Conservation (phyloP, 768 basidiomycete species). For the Boletus huronensis region DNA sequence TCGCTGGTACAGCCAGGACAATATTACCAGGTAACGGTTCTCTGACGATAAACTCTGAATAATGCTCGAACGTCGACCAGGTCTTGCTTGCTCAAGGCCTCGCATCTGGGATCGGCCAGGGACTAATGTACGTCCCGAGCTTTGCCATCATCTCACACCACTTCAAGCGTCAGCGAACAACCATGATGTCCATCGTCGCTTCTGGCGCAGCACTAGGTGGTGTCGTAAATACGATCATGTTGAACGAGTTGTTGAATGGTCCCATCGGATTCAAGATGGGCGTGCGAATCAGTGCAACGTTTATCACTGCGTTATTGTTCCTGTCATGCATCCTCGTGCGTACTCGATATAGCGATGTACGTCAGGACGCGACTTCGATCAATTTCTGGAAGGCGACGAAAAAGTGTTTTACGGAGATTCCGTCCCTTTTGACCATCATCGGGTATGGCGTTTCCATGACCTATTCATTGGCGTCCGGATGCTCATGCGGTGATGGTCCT, state of each 20-base stretch:
- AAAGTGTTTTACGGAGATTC: constrained; percentile 24
- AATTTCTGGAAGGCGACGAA: constrained; percentile 16
- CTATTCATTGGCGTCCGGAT: background rate
- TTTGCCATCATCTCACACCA: constrained; percentile 42
- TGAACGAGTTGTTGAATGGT: constrained; percentile 46
- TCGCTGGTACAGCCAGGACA: constrained; percentile 34
- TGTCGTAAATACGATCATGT: constrained; percentile 55
- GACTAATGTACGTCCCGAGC: constrained; percentile 44
- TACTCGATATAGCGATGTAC: constrained; percentile 24
- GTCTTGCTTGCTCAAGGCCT: constrained; percentile 46
- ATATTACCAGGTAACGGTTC: constrained; percentile 33
- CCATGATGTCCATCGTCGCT: constrained; percentile 44
- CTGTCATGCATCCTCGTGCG: constrained; percentile 38
- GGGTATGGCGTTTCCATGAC: constrained; percentile 9
- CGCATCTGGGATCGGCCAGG: constrained; percentile 39
- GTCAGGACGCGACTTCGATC: background rate
- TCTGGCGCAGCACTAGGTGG: constrained; percentile 54
- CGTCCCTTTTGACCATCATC: constrained; percentile 24
- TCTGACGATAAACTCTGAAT: background rate
- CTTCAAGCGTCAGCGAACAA: constrained; percentile 39
- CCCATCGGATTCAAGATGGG: constrained; percentile 43
- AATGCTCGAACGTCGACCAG: constrained; percentile 14
- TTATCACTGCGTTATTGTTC: constrained; percentile 37
- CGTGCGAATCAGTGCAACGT: constrained; percentile 37
- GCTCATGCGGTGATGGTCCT: background rate